Base-by-base conservation (phyloP, 306 rosid species). In the Gillenia trifoliata region DNA sequence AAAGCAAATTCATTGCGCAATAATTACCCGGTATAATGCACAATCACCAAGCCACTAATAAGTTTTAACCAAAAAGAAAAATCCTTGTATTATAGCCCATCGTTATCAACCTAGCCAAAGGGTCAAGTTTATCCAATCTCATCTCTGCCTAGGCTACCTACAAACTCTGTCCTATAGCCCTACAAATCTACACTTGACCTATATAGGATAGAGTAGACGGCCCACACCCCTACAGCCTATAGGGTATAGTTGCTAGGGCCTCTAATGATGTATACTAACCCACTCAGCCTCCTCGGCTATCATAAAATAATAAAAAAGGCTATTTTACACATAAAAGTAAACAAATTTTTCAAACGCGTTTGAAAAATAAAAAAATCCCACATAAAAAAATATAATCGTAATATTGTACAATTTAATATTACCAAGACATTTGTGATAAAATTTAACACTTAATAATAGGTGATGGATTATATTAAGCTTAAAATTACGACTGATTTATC, bases 251-350 rank as follows among this genome's bases (percentile, higher is more conserved):
- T 10, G 13, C 43, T 38, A 38, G 52, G 52, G n/a, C 11, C n/a
- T 29, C 71, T 25, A 43, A 67, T 67, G 56, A 43, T 67, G 56
- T 29, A 13, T 49, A n/a, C 64, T 70, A 70, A 31, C 74, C n/a
- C 74, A 70, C 73, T 68, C 57, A 19, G 60, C 71, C 29, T 45
- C n/a, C 20, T 23, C 26, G n/a, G n/a, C 56, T 20, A 69, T 61
- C 61, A 4, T 43, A 12, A 13, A 66, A 13, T 41, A 41, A 15
- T 25, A 66, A 22, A 17, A 11, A 7, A 23, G 12, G 60, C 13
- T 34, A 19, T 33, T 22, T 22, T 36, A 36, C 41, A 8, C 41
- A 36, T 36, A 36, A 36, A 36, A 36, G 41, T 36, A 36, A 36
- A 3, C 41, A 8, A 36, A 8, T 36, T 69, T 47, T 8, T 0